Percentiles rank a stretch among this genome's conserved stretches.
phyloP scores from a whole-genome alignment of 106 monocot genomes.

The Allium sativum region DNA sequence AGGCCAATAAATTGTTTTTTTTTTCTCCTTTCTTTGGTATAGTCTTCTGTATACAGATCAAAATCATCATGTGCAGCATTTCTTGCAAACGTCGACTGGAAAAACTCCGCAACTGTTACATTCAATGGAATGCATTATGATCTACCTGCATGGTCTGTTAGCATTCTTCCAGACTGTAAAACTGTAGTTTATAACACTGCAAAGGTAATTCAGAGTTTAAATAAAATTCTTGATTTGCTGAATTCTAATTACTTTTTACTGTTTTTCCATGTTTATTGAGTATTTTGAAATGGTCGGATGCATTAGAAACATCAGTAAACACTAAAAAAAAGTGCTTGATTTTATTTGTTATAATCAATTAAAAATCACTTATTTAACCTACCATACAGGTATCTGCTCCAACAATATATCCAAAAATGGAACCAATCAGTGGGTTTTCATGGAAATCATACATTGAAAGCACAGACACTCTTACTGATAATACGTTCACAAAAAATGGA shows the following conservation, averaged over 20 bases:
- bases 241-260: background rate
- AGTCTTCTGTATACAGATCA: slow-evolving; percentile 74
- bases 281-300: background rate
- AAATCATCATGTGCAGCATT: slow-evolving; percentile 78
- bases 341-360: background rate
- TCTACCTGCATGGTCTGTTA: slow-evolving; percentile 97
- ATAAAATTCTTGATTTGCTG: background rate
- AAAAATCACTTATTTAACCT: background rate
- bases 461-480: slow-evolving; percentile 35
- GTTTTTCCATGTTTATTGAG: background rate
- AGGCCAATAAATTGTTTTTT: no score
- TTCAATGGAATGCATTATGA: slow-evolving; percentile 79
- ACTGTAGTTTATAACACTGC: slow-evolving; percentile 84
- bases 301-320: background rate
- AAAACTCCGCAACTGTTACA: slow-evolving; percentile 38
- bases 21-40: background rate
- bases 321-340: background rate
- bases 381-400: slow-evolving; percentile 53
- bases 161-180: slow-evolving; percentile 92
- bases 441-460: slow-evolving; percentile 70
- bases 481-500: slow-evolving; percentile 55
- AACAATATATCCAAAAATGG: slow-evolving; percentile 58
- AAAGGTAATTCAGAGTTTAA: slow-evolving; percentile 27
- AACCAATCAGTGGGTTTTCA: slow-evolving; percentile 40
- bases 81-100: slow-evolving; percentile 64